Evolutionary conservation across 2,329 filamentous ascomycete genomes (phyloP).

Genomic region (Lasiodiplodia theobromae): DNA sequence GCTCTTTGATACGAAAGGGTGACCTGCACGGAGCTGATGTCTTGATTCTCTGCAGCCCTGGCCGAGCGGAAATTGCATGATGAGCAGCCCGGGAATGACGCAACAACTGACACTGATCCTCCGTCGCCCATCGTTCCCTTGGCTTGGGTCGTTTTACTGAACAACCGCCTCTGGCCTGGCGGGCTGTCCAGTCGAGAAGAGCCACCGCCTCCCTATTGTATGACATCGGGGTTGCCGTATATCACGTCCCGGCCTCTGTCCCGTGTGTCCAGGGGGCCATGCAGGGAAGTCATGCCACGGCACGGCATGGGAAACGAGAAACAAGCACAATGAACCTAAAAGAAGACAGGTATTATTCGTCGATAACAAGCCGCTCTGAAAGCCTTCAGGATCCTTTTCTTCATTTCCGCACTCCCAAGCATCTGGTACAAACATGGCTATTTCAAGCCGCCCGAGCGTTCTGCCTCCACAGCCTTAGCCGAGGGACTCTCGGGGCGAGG

Average conservation of each 20-base stretch:
- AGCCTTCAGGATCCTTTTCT: neutral
- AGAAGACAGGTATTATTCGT: constrained; percentile 11
- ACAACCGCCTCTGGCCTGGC: neutral
- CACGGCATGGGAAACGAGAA: neutral
- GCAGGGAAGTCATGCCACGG: constrained; percentile 4
- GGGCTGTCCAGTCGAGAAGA: neutral
- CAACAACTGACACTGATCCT: neutral
- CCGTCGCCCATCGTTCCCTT: neutral
- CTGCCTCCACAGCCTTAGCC: constrained; percentile 26
- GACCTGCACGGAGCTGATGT: constrained; percentile 6
- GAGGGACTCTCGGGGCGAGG: constrained; percentile 11
- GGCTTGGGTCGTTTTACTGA: neutral
- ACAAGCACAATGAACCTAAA: neutral
- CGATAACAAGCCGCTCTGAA: constrained; percentile 1
- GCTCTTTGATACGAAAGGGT: constrained; percentile 20
- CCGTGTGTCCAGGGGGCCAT: constrained; percentile 14
- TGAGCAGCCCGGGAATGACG: constrained; percentile 2
- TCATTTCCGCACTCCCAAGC: neutral
- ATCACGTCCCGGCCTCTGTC: constrained; percentile 17
- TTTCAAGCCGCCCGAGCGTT: neutral
- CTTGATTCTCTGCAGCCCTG: constrained; percentile 10
- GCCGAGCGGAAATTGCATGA: constrained; percentile 4
- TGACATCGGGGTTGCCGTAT: neutral
- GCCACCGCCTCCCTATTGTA: neutral
- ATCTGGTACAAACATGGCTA: neutral